phyloP scores from a whole-genome alignment of 257 asterid species.

The Solanum verrucosum region DNA sequence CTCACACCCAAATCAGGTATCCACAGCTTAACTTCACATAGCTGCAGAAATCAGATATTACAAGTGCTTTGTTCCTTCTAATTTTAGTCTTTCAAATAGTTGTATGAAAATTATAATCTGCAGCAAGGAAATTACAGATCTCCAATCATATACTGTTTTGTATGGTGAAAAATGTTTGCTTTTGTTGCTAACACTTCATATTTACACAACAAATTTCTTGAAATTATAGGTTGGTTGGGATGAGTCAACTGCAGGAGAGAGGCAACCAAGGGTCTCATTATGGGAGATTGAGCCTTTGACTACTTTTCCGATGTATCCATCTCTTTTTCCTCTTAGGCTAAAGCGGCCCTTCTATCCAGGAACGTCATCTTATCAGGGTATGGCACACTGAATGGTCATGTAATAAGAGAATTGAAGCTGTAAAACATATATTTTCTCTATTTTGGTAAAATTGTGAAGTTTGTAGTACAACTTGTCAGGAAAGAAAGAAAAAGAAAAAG shows the following conservation, averaged over 20 bases:
- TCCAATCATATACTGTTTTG: neutral
- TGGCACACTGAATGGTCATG: neutral
- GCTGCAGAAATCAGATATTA: neutral
- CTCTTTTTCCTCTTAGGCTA: constrained; percentile 76
- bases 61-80: neutral
- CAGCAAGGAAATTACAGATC: neutral
- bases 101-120: neutral
- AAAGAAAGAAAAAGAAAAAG: neutral
- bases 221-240: constrained; percentile 90
- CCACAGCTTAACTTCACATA: neutral
- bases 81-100: neutral
- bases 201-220: neutral
- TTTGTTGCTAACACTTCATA: neutral
- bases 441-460: neutral
- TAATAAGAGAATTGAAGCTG: neutral
- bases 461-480: neutral
- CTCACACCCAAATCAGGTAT: neutral
- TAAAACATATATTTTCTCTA: neutral
- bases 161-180: neutral
- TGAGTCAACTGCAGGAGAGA: constrained; percentile 95
- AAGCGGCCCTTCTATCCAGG: constrained; percentile 98
- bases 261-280: constrained; percentile 90
- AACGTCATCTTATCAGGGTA: constrained; percentile 88
- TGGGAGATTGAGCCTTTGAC: constrained; percentile 99
- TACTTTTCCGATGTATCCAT: constrained; percentile 95